Percentiles rank a stretch among this genome's conserved stretches.
These are phyloP conservation scores for Crithidia bombi DNA, from an alignment of 208 protist genomes.

Conservation along the genomic window DNA sequence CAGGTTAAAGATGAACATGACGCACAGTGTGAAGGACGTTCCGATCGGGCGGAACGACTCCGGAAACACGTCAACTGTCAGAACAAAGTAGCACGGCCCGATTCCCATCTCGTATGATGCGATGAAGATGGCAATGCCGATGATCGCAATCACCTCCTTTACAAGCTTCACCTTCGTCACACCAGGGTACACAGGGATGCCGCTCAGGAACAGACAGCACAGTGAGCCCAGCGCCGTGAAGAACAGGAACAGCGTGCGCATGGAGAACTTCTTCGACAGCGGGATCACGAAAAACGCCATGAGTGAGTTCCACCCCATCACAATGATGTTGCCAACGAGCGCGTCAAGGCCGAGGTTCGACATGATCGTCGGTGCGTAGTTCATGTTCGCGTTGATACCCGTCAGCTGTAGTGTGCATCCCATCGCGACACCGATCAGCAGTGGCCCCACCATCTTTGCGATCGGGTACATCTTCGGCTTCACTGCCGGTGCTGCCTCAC, in stretches of 20 bases:
- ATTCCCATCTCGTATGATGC: conserved; percentile 55
- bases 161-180: conserved; percentile 35
- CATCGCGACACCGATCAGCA: conserved; percentile 44
- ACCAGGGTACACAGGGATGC: conserved; percentile 61
- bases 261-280: conserved; percentile 45
- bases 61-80: conserved; percentile 71
- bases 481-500: background rate
- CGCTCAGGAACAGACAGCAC: conserved; percentile 58
- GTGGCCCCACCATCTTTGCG: conserved; percentile 32
- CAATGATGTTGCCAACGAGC: conserved; percentile 62
- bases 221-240: conserved; percentile 37
- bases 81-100: conserved; percentile 63
- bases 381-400: conserved; percentile 78
- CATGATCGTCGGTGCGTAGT: conserved; percentile 72
- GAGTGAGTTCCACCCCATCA: conserved; percentile 71
- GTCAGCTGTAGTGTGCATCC: conserved; percentile 60
- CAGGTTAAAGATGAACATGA: conserved; percentile 66
- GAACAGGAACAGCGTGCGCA: conserved; percentile 54
- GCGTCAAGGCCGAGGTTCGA: conserved; percentile 40
- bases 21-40: conserved; percentile 42
- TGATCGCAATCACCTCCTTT: conserved; percentile 45
- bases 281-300: conserved; percentile 53
- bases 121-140: conserved; percentile 66
- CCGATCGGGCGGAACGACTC: conserved; percentile 58
- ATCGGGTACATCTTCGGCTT: conserved; percentile 27